phyloP scores from a whole-genome alignment of 768 basidiomycete species.

The Asterophora parasitica region DNA sequence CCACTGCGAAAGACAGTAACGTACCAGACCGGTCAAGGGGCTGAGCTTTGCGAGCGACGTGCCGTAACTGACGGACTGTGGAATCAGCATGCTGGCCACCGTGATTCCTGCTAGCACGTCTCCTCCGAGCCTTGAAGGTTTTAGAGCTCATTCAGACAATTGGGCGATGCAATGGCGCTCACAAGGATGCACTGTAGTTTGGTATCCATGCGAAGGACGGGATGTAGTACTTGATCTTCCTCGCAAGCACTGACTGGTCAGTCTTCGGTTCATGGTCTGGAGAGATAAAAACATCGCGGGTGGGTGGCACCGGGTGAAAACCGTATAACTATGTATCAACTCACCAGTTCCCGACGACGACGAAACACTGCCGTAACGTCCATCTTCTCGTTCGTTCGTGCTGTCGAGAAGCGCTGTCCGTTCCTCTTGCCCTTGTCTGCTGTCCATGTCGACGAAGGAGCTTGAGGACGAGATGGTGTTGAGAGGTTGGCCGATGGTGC shows the following conservation, averaged over 20 bases:
- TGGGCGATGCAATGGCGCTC: constrained; percentile 19
- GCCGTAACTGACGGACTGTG: constrained; percentile 89
- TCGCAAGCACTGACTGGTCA: constrained; percentile 31
- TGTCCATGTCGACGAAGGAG: constrained; percentile 17
- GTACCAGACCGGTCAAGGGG: constrained; percentile 79
- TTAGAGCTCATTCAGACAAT: not conserved
- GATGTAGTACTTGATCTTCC: constrained; percentile 67
- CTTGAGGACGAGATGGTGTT: constrained; percentile 13
- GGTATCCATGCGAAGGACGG: constrained; percentile 80
- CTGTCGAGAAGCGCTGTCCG: constrained; percentile 30
- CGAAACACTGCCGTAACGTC: constrained; percentile 23
- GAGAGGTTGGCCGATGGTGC: constrained; percentile 3
- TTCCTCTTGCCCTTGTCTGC: constrained; percentile 24
- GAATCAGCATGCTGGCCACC: constrained; percentile 79
- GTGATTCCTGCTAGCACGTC: constrained; percentile 86
- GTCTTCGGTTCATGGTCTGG: constrained; percentile 9
- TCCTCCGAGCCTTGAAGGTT: constrained; percentile 28
- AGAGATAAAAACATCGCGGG: not conserved
- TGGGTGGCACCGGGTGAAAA: no score
- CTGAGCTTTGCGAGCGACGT: constrained; percentile 81
- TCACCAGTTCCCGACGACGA: constrained; percentile 21
- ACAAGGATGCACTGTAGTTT: constrained; percentile 65
- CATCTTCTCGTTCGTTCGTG: constrained; percentile 16
- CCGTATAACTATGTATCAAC: no score
- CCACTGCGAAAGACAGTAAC: constrained; percentile 20